A percentile compares a stretch with the other conserved stretches of the same genome.
These are phyloP conservation scores for Alternaria sp. DNA, from an alignment of 2,329 filamentous ascomycete species.

Conservation along the genomic window DNA sequence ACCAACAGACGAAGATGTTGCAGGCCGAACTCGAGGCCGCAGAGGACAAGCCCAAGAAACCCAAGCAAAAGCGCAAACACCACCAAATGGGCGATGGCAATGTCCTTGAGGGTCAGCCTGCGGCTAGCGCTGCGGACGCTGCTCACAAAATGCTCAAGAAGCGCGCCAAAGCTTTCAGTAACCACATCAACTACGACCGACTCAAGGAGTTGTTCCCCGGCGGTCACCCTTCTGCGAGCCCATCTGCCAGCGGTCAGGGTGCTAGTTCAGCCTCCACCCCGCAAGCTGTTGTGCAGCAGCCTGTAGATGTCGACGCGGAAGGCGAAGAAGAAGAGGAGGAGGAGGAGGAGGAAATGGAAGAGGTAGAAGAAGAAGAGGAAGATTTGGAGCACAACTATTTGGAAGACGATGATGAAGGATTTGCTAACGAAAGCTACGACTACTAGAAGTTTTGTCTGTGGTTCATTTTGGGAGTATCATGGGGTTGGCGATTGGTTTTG, in stretches of 20 bases:
- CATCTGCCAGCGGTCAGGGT: constrained; percentile 27
- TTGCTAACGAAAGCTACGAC: constrained; percentile 48
- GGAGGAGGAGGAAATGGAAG: constrained; percentile 36
- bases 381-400: constrained; percentile 49
- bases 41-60: constrained; percentile 56
- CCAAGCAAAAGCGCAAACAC: constrained; percentile 53
- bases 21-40: constrained; percentile 69
- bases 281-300: constrained; percentile 8
- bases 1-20: constrained; percentile 83
- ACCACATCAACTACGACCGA: constrained; percentile 55
- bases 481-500: constrained; percentile 1
- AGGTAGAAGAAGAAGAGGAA: constrained; percentile 49
- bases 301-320: constrained; percentile 19
- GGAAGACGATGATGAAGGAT: constrained; percentile 52
- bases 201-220: constrained; percentile 51
- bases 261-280: constrained; percentile 25
- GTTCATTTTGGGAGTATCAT: neutral
- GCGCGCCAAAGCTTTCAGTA: constrained; percentile 51
- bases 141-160: constrained; percentile 55
- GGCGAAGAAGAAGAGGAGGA: constrained; percentile 31
- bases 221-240: constrained; percentile 17
- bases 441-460: constrained; percentile 15
- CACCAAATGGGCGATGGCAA: constrained; percentile 49
- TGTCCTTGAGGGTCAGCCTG: constrained; percentile 52
- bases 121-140: constrained; percentile 53